Evolutionary conservation across 2,329 filamentous ascomycete species (phyloP), one percentile per base, ranked within the genome.

Genomic region (Ascochyta fabae): DNA sequence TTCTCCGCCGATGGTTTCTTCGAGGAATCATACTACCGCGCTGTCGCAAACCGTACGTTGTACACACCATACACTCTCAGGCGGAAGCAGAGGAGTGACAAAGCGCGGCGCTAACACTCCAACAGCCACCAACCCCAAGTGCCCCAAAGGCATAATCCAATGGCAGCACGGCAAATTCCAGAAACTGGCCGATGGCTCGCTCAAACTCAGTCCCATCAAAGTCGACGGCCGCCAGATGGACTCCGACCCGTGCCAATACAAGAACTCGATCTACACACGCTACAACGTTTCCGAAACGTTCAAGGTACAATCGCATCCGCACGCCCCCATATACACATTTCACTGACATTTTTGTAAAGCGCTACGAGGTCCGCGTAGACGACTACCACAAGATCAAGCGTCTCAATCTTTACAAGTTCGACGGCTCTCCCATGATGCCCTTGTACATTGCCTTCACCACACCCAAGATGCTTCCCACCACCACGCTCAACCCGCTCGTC

Each of bases 81-180:
- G 16, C 13, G 15, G 12, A 33, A 35, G 15, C 6, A 33, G 6
- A 51, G 23, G 12, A 45, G 35, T 23, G 22, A 36, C 12, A 27
- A 22, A 4, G 38, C 46, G 22, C 38, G 4, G 24, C 34, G 41
- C 70, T 76, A 46, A 75, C 60, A 40, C n/a, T 12, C 42, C 16
- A 49, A 59, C 64, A 88, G 86, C 87, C 39, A 74, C 77, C 42
- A 77, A 81, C 13, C 88, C 88, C 26, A 74, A 78, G 56, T 91
- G 88, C 65, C 84, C 87, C 1, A 79, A 81, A 49, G 86, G 83
- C 8, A 82, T 90, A 43, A 85, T 91, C 79, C 87, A 90, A 75
- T 91, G 85, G 81, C 88, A 91, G 70, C 88, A 91, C 69, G 88
- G 88, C 38, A 84, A 74, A 50, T 89, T 85, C 70, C 76, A 78